phyloP scores from a whole-genome alignment of 805 yeast species.

The Wickerhamiella alocasiicola region DNA sequence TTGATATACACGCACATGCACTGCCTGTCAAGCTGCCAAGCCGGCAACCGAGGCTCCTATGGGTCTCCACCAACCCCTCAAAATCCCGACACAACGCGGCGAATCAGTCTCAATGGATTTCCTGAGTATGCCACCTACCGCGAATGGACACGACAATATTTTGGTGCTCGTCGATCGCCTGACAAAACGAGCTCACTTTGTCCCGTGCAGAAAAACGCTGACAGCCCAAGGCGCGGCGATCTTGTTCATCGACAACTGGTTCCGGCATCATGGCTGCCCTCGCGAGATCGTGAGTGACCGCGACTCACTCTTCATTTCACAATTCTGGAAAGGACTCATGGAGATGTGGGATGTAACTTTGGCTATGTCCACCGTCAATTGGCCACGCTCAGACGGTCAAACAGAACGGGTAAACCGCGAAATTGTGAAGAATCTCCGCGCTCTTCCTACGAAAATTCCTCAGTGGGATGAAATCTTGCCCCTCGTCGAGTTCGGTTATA shows the following conservation, averaged over 20 bases:
- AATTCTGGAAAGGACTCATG: background rate
- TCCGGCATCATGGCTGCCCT: background rate
- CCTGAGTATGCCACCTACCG: no score
- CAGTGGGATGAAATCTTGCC: background rate
- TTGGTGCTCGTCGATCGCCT: constrained; percentile 4
- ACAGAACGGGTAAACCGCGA: background rate
- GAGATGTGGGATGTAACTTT: background rate
- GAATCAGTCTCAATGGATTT: background rate
- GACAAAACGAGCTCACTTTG: constrained; percentile 4
- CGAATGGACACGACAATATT: background rate
- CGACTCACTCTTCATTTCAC: background rate
- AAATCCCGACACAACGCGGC: background rate
- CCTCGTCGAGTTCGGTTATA: background rate
- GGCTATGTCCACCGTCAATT: background rate
- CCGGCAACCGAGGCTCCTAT: background rate
- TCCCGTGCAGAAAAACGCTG: background rate
- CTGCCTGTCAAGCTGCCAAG: background rate
- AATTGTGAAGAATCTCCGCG: background rate
- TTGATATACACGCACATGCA: background rate
- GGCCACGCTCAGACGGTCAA: background rate
- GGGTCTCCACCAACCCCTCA: background rate
- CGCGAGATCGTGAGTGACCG: background rate
- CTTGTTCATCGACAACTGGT: background rate
- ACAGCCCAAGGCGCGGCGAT: background rate
- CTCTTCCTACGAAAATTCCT: background rate